A percentile compares a stretch with the other conserved stretches of the same genome.
These are phyloP conservation scores for Penicillium sp. DNA, from an alignment of 2,329 filamentous ascomycete species.

Conservation along the genomic window DNA sequence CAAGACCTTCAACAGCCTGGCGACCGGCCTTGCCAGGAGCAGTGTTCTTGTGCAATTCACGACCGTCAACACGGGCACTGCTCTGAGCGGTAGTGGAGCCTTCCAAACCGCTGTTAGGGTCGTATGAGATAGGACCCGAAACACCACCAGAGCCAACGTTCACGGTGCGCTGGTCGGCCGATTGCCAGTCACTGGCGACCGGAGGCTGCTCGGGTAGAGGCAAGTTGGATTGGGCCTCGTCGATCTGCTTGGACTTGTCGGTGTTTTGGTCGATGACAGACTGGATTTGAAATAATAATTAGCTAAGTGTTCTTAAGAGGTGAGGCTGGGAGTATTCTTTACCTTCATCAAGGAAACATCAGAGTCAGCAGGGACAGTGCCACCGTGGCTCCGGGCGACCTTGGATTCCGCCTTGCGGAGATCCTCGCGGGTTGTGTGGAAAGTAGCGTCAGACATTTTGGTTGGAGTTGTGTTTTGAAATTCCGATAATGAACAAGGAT, in stretches of 20 bases:
- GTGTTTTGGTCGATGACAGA: constrained; percentile 43
- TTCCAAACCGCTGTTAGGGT: constrained; percentile 54
- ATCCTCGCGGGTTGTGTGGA: constrained; percentile 52
- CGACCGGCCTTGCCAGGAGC: constrained; percentile 57
- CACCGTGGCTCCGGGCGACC: constrained; percentile 40
- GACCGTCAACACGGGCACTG: constrained; percentile 50
- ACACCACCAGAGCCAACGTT: constrained; percentile 67
- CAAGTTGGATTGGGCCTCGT: constrained; percentile 69
- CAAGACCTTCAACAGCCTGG: constrained; percentile 60
- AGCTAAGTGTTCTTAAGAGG: background rate
- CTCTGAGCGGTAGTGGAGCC: constrained; percentile 61
- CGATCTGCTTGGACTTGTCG: constrained; percentile 65
- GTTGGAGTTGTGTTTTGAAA: background rate
- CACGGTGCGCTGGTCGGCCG: constrained; percentile 66
- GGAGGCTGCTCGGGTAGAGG: constrained; percentile 78
- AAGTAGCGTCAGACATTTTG: constrained; percentile 43
- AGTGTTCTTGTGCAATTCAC: constrained; percentile 57
- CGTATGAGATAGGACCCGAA: constrained; percentile 54
- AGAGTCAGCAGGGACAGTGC: constrained; percentile 46
- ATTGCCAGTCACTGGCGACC: constrained; percentile 75
- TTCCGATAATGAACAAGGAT: too few relatives aligned
- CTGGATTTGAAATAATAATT: constrained; percentile 18
- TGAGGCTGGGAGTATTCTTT: background rate
- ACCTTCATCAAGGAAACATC: constrained; percentile 51
- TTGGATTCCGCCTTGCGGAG: constrained; percentile 50